Base-by-base conservation (phyloP, 345 rosid species). In the Odontarrhena argentea region DNA sequence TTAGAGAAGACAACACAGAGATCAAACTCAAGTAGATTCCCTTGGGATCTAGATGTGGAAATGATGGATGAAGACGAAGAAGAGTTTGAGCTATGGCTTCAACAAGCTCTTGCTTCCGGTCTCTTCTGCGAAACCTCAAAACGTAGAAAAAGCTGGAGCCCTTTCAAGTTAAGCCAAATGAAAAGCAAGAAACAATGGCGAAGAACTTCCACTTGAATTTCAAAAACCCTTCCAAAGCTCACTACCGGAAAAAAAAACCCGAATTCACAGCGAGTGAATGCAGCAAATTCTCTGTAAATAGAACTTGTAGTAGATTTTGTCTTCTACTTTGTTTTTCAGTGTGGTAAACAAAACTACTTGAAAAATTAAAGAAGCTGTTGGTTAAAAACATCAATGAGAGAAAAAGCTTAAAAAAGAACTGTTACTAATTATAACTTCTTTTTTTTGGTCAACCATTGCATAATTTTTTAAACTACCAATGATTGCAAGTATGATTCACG, bases 71-170 rank as follows among this genome's bases (percentile, higher is more conserved):
- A 88, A 47, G 93, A 87, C 9, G 92, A 86, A 9, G 97, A 88
- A 61, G 96, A 86, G 77, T 91, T 95, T 18, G 96, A 91, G 74
- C 57, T 85, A 25, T 91, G 97, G 97, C 88, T 89, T 67, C 89
- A 86, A 79, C 93, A 91, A 65, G 96, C 91, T 22, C 64, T 94
- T 30, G 97, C 97, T 50, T 86, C 90, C 12, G 97, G 99, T 55
- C 87, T 89, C 65, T 95, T 95, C 42, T 89, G 87, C 18, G 99
- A 91, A 74, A 86, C 93, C 51, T 83, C 93, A 1, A 87, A 84
- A 69, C 96, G 93, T 15, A 83, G 89, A 73, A 91, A 91, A 76
- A 95, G 94, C 75, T 95, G 91, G 99, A 91, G 97, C 60, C 99
- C 96, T 2, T 95, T 91, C 75, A 87, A 87, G 82, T 75, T 89